Evolutionary conservation across 1,139 yeast genomes (phyloP).

Genomic region (Candida pseudocylindracea): DNA sequence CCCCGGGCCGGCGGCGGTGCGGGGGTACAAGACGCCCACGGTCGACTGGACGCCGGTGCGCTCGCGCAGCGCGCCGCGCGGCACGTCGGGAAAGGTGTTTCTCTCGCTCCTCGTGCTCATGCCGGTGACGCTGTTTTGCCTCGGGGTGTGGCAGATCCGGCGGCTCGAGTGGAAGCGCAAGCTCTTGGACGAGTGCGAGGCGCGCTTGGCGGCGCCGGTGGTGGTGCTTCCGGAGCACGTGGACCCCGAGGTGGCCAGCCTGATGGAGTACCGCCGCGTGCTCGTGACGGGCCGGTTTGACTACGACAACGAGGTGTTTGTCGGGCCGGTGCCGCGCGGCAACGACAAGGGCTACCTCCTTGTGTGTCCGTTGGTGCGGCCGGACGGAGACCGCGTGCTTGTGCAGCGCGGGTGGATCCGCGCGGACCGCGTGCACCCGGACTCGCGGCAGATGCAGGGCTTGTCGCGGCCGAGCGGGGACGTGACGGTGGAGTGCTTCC

Average conservation of each 20-base stretch:
- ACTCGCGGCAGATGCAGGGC: conserved; percentile 34
- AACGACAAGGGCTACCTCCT: conserved; percentile 63
- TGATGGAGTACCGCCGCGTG: conserved; percentile 69
- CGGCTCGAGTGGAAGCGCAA: conserved; percentile 80
- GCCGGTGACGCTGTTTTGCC: conserved; percentile 69
- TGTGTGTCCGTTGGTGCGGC: conserved; percentile 62
- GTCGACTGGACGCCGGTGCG: conserved; percentile 37
- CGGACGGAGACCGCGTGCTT: conserved; percentile 42
- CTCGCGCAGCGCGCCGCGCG: too few species aligned
- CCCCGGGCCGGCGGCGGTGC: background rate
- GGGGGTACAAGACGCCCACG: conserved; percentile 34
- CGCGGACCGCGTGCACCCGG: conserved; percentile 49
- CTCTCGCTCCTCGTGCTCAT: conserved; percentile 49
- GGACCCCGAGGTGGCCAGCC: conserved; percentile 29
- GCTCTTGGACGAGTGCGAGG: conserved; percentile 64
- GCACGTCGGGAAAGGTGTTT: conserved; percentile 8
- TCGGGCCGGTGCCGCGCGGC: conserved; percentile 71
- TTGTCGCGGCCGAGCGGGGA: conserved; percentile 56
- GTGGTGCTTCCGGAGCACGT: conserved; percentile 38
- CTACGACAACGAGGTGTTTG: conserved; percentile 72
- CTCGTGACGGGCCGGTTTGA: conserved; percentile 54
- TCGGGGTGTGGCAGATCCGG: conserved; percentile 88
- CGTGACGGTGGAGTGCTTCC: conserved; percentile 49
- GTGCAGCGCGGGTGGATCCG: conserved; percentile 89
- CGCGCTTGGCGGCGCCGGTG: conserved; percentile 51